Evolutionary conservation across 2,329 filamentous ascomycete genomes (phyloP).

Genomic region (Microdochium nivale): DNA sequence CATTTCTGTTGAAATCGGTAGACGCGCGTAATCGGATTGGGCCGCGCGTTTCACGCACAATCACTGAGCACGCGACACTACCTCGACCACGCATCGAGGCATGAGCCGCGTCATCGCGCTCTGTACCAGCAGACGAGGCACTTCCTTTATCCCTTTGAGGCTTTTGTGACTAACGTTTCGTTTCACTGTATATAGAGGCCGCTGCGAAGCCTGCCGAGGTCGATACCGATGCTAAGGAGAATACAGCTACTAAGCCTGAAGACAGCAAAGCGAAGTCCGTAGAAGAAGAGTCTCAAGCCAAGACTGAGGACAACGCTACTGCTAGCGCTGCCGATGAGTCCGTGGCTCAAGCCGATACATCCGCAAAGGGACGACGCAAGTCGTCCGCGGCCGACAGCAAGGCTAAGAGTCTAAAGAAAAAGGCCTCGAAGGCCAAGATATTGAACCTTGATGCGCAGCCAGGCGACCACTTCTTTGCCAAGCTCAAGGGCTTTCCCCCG

Average conservation of each 20-base stretch:
- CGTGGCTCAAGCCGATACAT: constrained; percentile 11
- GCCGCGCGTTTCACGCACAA: neutral
- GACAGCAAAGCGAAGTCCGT: constrained; percentile 8
- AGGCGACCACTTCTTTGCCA: constrained; percentile 85
- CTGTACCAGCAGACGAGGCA: no score
- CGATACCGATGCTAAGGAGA: constrained; percentile 17
- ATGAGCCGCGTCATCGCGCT: no score
- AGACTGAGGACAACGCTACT: constrained; percentile 14
- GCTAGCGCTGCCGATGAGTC: constrained; percentile 8
- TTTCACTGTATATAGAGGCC: neutral
- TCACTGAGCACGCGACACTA: neutral
- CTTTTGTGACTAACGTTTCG: neutral
- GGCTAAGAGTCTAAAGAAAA: constrained; percentile 75
- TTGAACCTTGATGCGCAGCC: constrained; percentile 74
- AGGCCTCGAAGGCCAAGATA: constrained; percentile 67
- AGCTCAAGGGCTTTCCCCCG: constrained; percentile 87
- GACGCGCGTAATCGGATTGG: neutral
- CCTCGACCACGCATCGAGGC: no score
- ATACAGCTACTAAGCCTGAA: constrained; percentile 10
- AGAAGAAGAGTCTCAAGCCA: neutral
- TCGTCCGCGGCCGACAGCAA: constrained; percentile 61
- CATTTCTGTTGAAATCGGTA: neutral
- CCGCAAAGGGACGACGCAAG: constrained; percentile 56
- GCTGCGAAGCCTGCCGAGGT: constrained; percentile 5
- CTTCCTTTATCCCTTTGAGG: no score